These are phyloP conservation scores for Aspergillus fischeri DNA, from an alignment of 2,329 filamentous ascomycete species.

Conservation along the genomic window DNA sequence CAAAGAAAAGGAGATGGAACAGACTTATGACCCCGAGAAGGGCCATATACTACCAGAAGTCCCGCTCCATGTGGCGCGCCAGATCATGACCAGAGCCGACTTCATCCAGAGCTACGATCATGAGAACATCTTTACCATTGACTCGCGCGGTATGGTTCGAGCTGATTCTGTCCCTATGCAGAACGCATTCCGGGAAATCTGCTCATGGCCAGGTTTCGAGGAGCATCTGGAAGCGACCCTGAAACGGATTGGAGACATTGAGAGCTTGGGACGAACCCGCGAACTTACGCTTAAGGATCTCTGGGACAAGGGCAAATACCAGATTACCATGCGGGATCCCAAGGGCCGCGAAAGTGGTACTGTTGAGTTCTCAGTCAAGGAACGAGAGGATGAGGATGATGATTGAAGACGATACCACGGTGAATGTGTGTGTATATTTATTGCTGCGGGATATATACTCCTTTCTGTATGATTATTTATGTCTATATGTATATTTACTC, in stretches of 20 bases:
- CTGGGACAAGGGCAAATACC: conserved; percentile 77
- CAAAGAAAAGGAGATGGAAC: conserved; percentile 60
- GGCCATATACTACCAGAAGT: conserved; percentile 78
- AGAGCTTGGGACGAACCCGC: conserved; percentile 86
- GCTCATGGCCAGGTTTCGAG: conserved; percentile 70
- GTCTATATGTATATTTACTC: neutral
- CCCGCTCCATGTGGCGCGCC: conserved; percentile 74
- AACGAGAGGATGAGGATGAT: conserved; percentile 32
- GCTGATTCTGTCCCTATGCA: conserved; percentile 97
- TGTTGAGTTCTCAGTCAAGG: conserved; percentile 45
- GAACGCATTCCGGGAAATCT: conserved; percentile 82
- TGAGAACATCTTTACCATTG: conserved; percentile 92
- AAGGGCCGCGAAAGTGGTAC: conserved; percentile 46
- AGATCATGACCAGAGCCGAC: conserved; percentile 94
- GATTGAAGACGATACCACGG: conserved; percentile 17
- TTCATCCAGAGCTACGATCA: conserved; percentile 92
- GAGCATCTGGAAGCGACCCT: conserved; percentile 77
- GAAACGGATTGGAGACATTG: conserved; percentile 84
- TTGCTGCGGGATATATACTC: neutral
- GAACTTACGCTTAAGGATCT: conserved; percentile 95
- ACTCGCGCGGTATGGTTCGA: conserved; percentile 77
- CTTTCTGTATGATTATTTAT: neutral
- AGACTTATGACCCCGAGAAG: conserved; percentile 59
- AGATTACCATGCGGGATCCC: conserved; percentile 51
- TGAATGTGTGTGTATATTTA: neutral